phyloP scores from a whole-genome alignment of 2,329 filamentous ascomycete genomes.

The Colletotrichum abscissum region DNA sequence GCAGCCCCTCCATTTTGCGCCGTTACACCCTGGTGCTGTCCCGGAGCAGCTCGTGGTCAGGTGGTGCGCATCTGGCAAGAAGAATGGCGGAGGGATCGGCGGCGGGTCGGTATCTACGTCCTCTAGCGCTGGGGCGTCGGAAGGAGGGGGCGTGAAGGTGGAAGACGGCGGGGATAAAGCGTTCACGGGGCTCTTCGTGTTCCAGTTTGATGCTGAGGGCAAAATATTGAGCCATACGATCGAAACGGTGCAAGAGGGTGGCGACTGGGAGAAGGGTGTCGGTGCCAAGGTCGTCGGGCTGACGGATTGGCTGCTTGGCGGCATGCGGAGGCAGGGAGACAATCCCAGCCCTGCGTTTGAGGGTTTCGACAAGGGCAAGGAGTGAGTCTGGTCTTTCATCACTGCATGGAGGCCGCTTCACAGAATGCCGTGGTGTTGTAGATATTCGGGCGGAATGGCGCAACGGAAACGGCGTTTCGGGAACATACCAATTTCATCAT shows the following conservation, averaged over 20 bases:
- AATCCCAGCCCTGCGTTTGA: constrained; percentile 40
- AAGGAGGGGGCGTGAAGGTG: constrained; percentile 48
- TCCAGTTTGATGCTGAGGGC: constrained; percentile 92
- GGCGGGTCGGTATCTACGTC: constrained; percentile 25
- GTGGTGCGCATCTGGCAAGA: constrained; percentile 79
- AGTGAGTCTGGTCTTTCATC: background rate
- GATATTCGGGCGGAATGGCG: background rate
- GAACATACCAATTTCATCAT: constrained; percentile 29
- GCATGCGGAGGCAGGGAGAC: constrained; percentile 61
- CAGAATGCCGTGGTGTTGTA: background rate
- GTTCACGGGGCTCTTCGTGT: constrained; percentile 93
- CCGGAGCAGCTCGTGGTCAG: constrained; percentile 89
- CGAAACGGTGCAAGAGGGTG: constrained; percentile 88
- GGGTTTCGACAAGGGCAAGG: background rate
- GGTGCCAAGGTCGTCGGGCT: constrained; percentile 87
- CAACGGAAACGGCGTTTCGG: constrained; percentile 26
- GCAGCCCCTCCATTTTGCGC: constrained; percentile 60
- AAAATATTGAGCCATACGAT: constrained; percentile 90
- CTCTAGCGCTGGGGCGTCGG: constrained; percentile 55
- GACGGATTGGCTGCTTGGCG: constrained; percentile 93
- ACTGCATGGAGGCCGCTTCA: background rate
- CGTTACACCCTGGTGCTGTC: constrained; percentile 62
- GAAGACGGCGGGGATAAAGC: constrained; percentile 72
- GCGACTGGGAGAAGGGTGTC: constrained; percentile 84
- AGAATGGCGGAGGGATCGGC: constrained; percentile 35